These are phyloP conservation scores for Candida germanica DNA, from an alignment of 805 yeast species.

Conservation along the genomic window DNA sequence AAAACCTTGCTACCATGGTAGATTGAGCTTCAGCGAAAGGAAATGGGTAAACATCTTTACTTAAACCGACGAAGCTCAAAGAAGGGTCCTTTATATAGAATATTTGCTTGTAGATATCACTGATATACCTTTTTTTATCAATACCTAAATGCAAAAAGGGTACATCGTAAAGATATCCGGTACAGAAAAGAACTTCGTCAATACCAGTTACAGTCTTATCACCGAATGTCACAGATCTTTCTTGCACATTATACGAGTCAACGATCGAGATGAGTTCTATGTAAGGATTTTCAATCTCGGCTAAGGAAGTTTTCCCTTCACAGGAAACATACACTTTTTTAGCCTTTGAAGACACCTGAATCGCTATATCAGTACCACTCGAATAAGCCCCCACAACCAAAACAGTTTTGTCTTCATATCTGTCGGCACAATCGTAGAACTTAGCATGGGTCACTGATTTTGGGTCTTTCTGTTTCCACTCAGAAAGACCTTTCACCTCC, in stretches of 20 bases:
- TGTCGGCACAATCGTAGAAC: slow-evolving; percentile 23
- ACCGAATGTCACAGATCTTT: slow-evolving; percentile 13
- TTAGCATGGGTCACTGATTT: slow-evolving; percentile 31
- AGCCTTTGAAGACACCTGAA: slow-evolving; percentile 48
- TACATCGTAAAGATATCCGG: slow-evolving; percentile 36
- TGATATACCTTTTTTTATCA: slow-evolving; percentile 13
- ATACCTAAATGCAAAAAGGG: slow-evolving; percentile 30
- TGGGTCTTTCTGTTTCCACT: slow-evolving; percentile 26
- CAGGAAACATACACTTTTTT: slow-evolving; percentile 23
- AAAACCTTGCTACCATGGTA: slow-evolving; percentile 38
- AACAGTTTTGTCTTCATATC: slow-evolving; percentile 39
- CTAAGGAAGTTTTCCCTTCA: slow-evolving; percentile 10
- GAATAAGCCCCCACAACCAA: slow-evolving; percentile 76
- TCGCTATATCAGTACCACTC: slow-evolving; percentile 71
- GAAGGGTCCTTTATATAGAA: slow-evolving; percentile 47
- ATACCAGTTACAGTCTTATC: slow-evolving; percentile 13
- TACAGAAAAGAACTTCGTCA: slow-evolving; percentile 32
- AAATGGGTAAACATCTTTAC: slow-evolving; percentile 48
- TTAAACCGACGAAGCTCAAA: slow-evolving; percentile 39
- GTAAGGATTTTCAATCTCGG: slow-evolving; percentile 6
- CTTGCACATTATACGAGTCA: slow-evolving; percentile 30
- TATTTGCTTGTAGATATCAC: slow-evolving; percentile 41
- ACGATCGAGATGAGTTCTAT: slow-evolving; percentile 8
- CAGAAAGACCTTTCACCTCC: slow-evolving; percentile 25
- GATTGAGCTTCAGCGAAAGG: slow-evolving; percentile 51